Evolutionary conservation across 106 monocot genomes (phyloP).

Genomic region (Platanthera zijinensis): DNA sequence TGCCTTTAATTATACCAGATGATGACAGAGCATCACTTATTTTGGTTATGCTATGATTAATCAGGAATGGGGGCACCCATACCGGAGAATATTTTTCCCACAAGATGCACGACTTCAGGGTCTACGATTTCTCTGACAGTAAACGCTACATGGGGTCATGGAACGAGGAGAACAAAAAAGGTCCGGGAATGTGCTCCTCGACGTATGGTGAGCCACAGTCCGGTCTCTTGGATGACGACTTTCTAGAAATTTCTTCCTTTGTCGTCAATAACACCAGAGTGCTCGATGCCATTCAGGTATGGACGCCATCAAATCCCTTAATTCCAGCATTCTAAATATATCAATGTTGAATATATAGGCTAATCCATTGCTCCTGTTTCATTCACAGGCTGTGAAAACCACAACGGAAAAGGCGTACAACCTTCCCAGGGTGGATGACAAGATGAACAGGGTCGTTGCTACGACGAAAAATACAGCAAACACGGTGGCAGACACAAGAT

Average conservation of each 20-base stretch:
- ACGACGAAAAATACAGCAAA: slow-evolving; percentile 59
- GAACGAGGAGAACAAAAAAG: slow-evolving; percentile 65
- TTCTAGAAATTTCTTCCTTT: slow-evolving; percentile 37
- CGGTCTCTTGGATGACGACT: slow-evolving; percentile 62
- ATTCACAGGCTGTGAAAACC: slow-evolving; percentile 47
- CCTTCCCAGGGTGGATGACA: slow-evolving; percentile 48
- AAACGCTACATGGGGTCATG: slow-evolving; percentile 63
- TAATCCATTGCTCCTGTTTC: neutral
- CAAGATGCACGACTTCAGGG: slow-evolving; percentile 72
- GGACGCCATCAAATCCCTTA: neutral
- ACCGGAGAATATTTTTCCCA: slow-evolving; percentile 76
- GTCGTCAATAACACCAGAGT: slow-evolving; percentile 69
- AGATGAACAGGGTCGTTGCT: slow-evolving; percentile 51
- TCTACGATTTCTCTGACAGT: slow-evolving; percentile 57
- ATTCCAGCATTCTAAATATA: neutral
- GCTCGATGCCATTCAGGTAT: slow-evolving; percentile 57
- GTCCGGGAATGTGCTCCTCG: slow-evolving; percentile 60
- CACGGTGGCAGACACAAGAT: slow-evolving; percentile 45
- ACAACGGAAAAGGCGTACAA: slow-evolving; percentile 47
- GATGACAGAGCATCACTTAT: neutral
- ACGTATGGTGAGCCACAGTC: slow-evolving; percentile 55
- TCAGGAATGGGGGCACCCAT: slow-evolving; percentile 69
- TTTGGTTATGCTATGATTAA: neutral
- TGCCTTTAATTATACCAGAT: neutral
- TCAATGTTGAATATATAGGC: neutral